These are phyloP conservation scores for Backusella morwellensis DNA, from an alignment of 192 early-diverging fungal genomes.

Conservation along the genomic window DNA sequence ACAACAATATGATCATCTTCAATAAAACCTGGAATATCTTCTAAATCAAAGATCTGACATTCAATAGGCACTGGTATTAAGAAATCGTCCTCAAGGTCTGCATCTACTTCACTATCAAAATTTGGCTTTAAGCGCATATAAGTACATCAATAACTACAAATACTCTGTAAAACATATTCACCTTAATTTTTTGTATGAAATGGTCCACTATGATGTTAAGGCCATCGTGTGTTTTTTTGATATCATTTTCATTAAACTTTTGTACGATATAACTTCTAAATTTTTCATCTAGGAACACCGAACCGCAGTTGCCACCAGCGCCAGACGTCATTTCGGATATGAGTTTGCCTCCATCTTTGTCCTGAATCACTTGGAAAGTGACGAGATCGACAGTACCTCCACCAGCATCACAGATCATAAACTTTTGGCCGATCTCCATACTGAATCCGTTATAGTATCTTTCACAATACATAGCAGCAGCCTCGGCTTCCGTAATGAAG, in stretches of 20 bases:
- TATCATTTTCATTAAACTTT: conserved; percentile 30
- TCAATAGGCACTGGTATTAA: conserved; percentile 40
- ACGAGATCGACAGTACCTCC: conserved; percentile 50
- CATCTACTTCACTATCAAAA: conserved; percentile 36
- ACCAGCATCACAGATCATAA: conserved; percentile 50
- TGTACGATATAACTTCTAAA: conserved; percentile 34
- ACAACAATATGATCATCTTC: conserved; percentile 45
- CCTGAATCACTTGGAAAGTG: conserved; percentile 39
- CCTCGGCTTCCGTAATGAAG: conserved; percentile 47
- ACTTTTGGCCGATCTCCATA: conserved; percentile 36
- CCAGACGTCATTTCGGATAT: conserved; percentile 43
- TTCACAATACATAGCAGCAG: conserved; percentile 48
- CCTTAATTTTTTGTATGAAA: conserved; percentile 40
- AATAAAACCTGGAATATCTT: conserved; percentile 39
- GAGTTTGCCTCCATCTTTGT: background rate
- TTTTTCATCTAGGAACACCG: conserved; percentile 40
- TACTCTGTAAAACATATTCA: background rate
- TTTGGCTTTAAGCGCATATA: conserved; percentile 30
- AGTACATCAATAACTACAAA: background rate
- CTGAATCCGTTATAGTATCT: conserved; percentile 41
- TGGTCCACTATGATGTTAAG: conserved; percentile 37
- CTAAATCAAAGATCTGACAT: conserved; percentile 30
- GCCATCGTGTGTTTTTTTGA: conserved; percentile 32
- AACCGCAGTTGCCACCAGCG: conserved; percentile 40
- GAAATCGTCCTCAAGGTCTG: conserved; percentile 31